Conservation (phyloP, 2,329 filamentous ascomycete genomes). For the Hansfordia pulvinata region DNA sequence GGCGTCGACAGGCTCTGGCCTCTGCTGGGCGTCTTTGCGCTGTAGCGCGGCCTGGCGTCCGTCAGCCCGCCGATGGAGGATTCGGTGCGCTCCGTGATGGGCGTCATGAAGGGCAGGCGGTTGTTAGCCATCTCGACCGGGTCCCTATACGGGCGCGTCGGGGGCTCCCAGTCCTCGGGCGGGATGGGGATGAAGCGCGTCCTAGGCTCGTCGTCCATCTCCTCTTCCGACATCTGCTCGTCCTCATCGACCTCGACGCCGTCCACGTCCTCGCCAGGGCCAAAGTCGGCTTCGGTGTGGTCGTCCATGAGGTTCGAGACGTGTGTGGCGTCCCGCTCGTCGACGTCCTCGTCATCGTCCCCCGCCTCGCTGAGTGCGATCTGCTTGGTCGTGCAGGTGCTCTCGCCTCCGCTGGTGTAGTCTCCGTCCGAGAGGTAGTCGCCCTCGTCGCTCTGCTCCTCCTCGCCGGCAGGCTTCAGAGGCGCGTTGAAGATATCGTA, state of each 20-base stretch:
- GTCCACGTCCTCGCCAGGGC: slow-evolving; percentile 14
- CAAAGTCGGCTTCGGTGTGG: slow-evolving; percentile 21
- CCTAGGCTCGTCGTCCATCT: slow-evolving; percentile 22
- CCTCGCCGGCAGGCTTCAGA: slow-evolving; percentile 27
- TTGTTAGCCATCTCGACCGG: slow-evolving; percentile 72
- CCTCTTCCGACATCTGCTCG: slow-evolving; percentile 13
- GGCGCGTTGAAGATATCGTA: slow-evolving; percentile 96
- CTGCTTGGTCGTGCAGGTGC: slow-evolving; percentile 63
- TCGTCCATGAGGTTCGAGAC: slow-evolving; percentile 25
- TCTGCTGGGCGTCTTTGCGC: slow-evolving; percentile 67
- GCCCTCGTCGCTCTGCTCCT: slow-evolving; percentile 37
- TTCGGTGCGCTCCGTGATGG: slow-evolving; percentile 92
- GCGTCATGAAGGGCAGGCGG: slow-evolving; percentile 94
- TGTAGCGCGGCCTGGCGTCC: slow-evolving; percentile 41
- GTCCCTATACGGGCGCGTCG: slow-evolving; percentile 69
- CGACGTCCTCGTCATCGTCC: slow-evolving; percentile 22
- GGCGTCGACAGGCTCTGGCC: slow-evolving; percentile 17
- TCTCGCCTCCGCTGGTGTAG: slow-evolving; percentile 79
- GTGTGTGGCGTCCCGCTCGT: slow-evolving; percentile 21
- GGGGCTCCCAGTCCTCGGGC: slow-evolving; percentile 75
- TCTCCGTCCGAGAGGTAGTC: slow-evolving; percentile 61
- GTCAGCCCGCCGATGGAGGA: slow-evolving; percentile 62
- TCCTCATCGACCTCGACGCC: slow-evolving; percentile 14
- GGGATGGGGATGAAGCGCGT: slow-evolving; percentile 66
- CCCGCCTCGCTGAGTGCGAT: slow-evolving; percentile 31